These are phyloP conservation scores for Suillus plorans DNA, from an alignment of 768 basidiomycete species.

Conservation along the genomic window DNA sequence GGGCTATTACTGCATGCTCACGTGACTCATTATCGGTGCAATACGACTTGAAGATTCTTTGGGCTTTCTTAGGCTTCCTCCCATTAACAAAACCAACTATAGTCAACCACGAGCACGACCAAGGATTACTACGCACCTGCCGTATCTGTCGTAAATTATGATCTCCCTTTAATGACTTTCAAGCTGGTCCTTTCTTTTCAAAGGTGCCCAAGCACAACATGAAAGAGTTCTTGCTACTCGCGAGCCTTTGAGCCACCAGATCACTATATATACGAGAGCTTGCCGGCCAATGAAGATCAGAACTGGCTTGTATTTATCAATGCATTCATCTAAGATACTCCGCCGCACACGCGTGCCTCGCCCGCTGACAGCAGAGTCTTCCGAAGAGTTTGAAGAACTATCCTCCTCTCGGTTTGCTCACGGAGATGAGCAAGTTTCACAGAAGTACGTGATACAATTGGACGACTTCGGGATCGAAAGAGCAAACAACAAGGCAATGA, in stretches of 20 bases:
- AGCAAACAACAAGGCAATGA: slow-evolving; percentile 7
- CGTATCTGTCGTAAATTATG: not conserved
- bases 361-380: slow-evolving; percentile 13
- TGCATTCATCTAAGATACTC: not conserved
- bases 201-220: not conserved
- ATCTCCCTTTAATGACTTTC: not conserved
- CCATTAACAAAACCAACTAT: not conserved
- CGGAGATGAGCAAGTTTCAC: slow-evolving; percentile 10
- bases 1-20: not conserved
- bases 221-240: not conserved
- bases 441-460: slow-evolving; percentile 6
- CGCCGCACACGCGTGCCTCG: slow-evolving; percentile 6
- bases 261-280: not conserved
- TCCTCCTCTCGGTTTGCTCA: slow-evolving; percentile 14
- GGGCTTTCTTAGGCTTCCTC: not conserved
- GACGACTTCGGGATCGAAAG: slow-evolving; percentile 11
- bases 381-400: slow-evolving; percentile 4
- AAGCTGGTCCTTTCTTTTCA: not conserved
- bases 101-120: not conserved
- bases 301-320: not conserved
- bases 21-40: not conserved
- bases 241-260: slow-evolving; percentile 9
- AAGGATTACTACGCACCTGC: not conserved
- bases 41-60: not conserved
- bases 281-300: not conserved